Percentiles rank a stretch among this genome's conserved stretches.
phyloP scores from a whole-genome alignment of 2,329 filamentous ascomycete species.

The Cercospora citrullina region DNA sequence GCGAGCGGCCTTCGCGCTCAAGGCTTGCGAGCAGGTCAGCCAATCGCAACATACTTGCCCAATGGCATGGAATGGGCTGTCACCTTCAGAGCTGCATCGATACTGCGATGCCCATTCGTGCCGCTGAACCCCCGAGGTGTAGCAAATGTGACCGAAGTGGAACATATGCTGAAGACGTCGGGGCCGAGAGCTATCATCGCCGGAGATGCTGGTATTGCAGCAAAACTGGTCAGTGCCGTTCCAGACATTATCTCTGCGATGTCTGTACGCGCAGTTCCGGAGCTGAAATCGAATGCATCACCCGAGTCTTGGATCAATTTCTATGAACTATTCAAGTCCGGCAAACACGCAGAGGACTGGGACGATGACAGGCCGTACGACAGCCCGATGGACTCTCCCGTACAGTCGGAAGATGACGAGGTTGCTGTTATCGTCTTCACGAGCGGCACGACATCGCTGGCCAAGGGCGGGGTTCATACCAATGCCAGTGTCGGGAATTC shows the following conservation, averaged over 20 bases:
- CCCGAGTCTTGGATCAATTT: slow-evolving; percentile 4
- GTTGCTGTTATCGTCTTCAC: slow-evolving; percentile 11
- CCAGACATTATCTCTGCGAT: background rate
- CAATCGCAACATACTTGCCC: slow-evolving; percentile 8
- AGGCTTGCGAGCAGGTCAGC: slow-evolving; percentile 1
- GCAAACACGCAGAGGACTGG: background rate
- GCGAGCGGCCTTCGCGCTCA: background rate
- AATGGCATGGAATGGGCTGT: slow-evolving; percentile 15
- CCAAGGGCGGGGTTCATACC: slow-evolving; percentile 20
- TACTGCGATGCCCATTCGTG: slow-evolving; percentile 18
- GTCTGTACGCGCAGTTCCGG: background rate
- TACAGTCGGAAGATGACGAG: slow-evolving; percentile 2
- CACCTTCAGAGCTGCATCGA: slow-evolving; percentile 11
- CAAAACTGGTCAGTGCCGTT: background rate
- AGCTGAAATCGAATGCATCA: background rate
- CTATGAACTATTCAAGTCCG: background rate
- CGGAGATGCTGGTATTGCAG: background rate
- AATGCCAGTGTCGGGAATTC: background rate
- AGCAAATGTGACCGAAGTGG: slow-evolving; percentile 8
- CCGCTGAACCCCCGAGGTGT: slow-evolving; percentile 18
- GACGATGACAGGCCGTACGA: background rate
- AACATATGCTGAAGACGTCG: slow-evolving; percentile 14
- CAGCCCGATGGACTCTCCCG: background rate
- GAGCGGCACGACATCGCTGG: slow-evolving; percentile 19
- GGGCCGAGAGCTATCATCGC: slow-evolving; percentile 5